phyloP scores from a whole-genome alignment of 2,329 filamentous ascomycete species.

The Rutstroemia sp. region DNA sequence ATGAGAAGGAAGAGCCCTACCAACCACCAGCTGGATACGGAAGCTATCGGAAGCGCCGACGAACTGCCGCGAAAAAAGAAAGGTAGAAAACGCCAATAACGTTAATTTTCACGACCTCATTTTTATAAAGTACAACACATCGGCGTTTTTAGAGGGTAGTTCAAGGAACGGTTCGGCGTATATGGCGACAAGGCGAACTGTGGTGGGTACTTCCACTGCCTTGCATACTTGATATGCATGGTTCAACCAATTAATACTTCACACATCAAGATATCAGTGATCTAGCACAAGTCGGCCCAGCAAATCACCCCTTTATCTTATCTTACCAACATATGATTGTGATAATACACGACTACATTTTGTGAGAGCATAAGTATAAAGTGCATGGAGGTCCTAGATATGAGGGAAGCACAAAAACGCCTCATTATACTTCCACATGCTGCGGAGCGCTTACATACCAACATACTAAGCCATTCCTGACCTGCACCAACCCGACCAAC shows the following conservation, averaged over 20 bases:
- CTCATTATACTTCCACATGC: background rate
- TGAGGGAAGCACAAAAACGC: background rate
- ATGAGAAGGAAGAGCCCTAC: conserved; percentile 82
- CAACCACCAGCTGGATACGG: conserved; percentile 55
- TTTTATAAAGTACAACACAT: background rate
- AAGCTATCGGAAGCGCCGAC: conserved; percentile 34
- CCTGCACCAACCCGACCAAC: conserved; percentile 1
- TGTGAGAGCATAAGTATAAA: background rate
- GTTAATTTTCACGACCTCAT: background rate
- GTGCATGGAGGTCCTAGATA: background rate
- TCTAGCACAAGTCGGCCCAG: conserved; percentile 1
- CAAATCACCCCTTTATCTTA: conserved; percentile 7
- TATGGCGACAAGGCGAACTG: background rate
- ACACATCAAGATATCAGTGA: conserved; percentile 6
- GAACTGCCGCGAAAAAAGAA: conserved; percentile 27
- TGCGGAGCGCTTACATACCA: conserved; percentile 9
- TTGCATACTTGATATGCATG: conserved; percentile 7
- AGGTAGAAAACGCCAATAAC: conserved; percentile 17
- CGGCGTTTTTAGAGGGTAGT: background rate
- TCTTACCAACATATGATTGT: background rate
- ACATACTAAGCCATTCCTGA: background rate
- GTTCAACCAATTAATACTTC: conserved; percentile 7
- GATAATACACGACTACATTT: background rate
- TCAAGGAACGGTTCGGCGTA: background rate
- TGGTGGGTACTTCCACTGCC: conserved; percentile 5